Base-by-base conservation (phyloP, 305 asterid genomes). In the Plantago coronopus region DNA sequence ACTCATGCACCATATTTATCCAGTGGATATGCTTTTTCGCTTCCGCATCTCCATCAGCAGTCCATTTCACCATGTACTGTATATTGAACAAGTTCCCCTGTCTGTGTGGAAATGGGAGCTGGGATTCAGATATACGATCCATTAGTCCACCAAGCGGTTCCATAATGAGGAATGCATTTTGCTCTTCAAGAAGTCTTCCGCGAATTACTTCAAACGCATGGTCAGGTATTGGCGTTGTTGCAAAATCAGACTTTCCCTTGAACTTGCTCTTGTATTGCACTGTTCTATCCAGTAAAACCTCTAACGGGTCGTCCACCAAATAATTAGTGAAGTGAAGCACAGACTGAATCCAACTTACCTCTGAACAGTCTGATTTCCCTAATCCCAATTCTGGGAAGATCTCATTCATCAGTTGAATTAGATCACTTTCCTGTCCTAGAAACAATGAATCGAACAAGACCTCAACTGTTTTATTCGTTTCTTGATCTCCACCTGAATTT, bases 91-190 rank as follows among this genome's bases (percentile, higher is more conserved):
- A 47, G 23, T 70, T 76, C 19, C 85, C 85, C 45, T 69, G 76
- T 13, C 87, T 70, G 19, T 83, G 87, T 1, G 85, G 83, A 51
- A 74, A 83, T 17, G 87, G 85, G 47, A 68, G 54, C 55, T 72
- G 69, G 0, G 47, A 27, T 31, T 66, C 78, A 8, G 46, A 46
- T 48, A 76, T 78, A n/a, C 42, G 56, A 0, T 61, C 72, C 83
- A 83, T 80, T 57, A 25, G 70, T 15, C 89, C 89, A 5, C 87
- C 83, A n/a, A 63, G 57, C 23, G 89, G 86, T 54, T 76, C 77
- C 68, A 80, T 27, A 58, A 76, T 72, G 51, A 78, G 25, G 22
- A 74, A 65, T 1, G 58, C 80, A 0, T 49, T 11, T 19, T 67
- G n/a, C 63, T 78, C 83, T 58, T 72, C 51, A 50, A 49, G 17